Evolutionary conservation across 148 eudicot genomes (phyloP), one percentile per base, ranked within the genome.

Genomic region (Hydrangea macrophylla): DNA sequence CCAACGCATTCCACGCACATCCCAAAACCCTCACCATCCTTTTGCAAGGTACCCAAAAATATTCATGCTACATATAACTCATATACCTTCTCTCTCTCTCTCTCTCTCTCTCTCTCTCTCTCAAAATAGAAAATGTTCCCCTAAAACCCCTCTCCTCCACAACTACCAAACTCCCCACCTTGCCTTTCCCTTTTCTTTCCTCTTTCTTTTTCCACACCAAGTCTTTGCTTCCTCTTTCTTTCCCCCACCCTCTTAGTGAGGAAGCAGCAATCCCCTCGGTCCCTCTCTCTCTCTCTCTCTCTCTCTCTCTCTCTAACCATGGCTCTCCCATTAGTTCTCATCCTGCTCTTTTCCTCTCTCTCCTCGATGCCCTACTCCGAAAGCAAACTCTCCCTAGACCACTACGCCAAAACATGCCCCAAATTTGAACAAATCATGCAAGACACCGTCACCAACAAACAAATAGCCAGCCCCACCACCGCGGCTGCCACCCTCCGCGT

Each of bases 401-500:
- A 51, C 30, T 65, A 65, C 45, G 44, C 58, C 2, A 27, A 65
- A 37, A 20, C 59, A 17, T 65, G 69, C 23, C 69, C 69, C 22
- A 7, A 18, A 8, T 53, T 65, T 8, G 30, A 65, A 7, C 2
- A 65, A 17, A 65, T 65, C 59, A 15, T 65, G 58, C 31, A 32
- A n/a, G 44, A 65, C 3, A 51, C 42, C 1, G 69, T 65, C 27
- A n/a, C 25, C 58, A 2, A 18, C 40, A 65, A 65, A 58, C 69
- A 65, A 15, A 28, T 22, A 10, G 1, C n/a, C 17, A 32, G 15
- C 4, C 85, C 83, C 0, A 71, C 85, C 25, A 84, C 88, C 11
- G 83, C 85, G 0, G 83, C 83, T 0, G 85, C 77, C 9, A 58
- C 58, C 45, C 64, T 84, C 42, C 81, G 85, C 20, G 62, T 76